Evolutionary conservation across 202 grass and related monocot genomes (phyloP), one percentile per base, ranked within the genome.

Genomic region (Schoenoplectus tabernaemontani): DNA sequence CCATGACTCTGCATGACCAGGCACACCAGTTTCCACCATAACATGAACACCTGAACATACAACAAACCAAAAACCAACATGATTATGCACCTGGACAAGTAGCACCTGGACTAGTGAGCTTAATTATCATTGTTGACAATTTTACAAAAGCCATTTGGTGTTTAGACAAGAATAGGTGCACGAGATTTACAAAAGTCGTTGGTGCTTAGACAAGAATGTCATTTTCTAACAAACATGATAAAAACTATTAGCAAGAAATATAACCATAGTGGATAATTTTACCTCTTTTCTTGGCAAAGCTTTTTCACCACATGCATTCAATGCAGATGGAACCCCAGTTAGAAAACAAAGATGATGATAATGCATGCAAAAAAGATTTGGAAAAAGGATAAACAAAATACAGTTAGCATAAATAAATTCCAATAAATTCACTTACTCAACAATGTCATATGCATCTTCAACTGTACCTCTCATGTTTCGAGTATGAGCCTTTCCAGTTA

Each of bases 231-330:
- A 36, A 47, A 47, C 26, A 46, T 28, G 15, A 48, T 51, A 12
- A 74, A 43, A 74, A 53, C 30, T 30, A 17, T 26, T 7, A n/a
- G n/a, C n/a, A n/a, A n/a, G n/a, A n/a, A n/a, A n/a, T n/a, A n/a
- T n/a, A n/a, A n/a, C n/a, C 48, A 58, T 68, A 83, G 81, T 65
- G 59, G 15, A 78, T 81, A 85, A 33, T n/a, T 34, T 66, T 36
- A 98, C 95, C 95, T 98, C 95, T 89, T 87, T 92, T 92, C 81
- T 92, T 92, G 38, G 89, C 95, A 74, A 89, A 94, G 32, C 95
- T n/a, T 98, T 89, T 90, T 73, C 64, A 78, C 74, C 85, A 66
- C 43, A 82, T 56, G 7, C 74, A 66, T 59, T 76, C 17, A 80
- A 68, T 69, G 57, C 64, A 81, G 66, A 85, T 34, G 69, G 61